Conservation (phyloP, 768 basidiomycete species). For the Russula lepida region DNA sequence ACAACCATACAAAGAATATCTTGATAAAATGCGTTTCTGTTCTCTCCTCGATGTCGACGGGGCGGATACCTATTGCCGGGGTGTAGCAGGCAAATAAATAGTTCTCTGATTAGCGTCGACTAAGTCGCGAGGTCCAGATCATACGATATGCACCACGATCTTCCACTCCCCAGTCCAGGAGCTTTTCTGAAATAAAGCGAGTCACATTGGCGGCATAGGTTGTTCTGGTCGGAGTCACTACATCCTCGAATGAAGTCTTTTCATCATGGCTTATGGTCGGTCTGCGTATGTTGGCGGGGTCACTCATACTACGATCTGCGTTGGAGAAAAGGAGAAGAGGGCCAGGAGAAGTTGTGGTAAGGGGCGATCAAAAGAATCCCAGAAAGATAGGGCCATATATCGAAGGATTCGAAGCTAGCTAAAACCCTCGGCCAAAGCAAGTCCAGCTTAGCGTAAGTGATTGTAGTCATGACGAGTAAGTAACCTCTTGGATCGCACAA, state of each 20-base stretch:
- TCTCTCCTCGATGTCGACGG: constrained; percentile 28
- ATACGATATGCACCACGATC: constrained; percentile 25
- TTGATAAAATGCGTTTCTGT: constrained; percentile 35
- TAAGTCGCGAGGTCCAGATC: background rate
- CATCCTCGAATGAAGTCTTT: background rate
- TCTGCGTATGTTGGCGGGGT: background rate
- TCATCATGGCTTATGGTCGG: background rate
- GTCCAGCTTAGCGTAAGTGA: background rate
- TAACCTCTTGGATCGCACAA: no score
- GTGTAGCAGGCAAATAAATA: background rate
- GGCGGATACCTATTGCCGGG: constrained; percentile 31
- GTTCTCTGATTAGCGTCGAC: background rate
- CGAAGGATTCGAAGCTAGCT: background rate
- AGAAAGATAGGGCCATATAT: background rate
- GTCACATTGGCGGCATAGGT: background rate
- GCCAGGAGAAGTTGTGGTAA: background rate
- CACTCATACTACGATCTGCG: no score
- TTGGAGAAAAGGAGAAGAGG: background rate
- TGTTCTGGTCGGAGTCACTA: background rate
- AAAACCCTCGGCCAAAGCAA: background rate
- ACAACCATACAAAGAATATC: constrained; percentile 36
- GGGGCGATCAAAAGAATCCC: background rate
- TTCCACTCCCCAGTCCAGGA: constrained; percentile 24
- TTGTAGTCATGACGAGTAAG: no score
- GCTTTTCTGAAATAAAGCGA: background rate